These are phyloP conservation scores for Chimonanthus salicifolius DNA, from an alignment of 164 flowering plant genomes.

Conservation along the genomic window DNA sequence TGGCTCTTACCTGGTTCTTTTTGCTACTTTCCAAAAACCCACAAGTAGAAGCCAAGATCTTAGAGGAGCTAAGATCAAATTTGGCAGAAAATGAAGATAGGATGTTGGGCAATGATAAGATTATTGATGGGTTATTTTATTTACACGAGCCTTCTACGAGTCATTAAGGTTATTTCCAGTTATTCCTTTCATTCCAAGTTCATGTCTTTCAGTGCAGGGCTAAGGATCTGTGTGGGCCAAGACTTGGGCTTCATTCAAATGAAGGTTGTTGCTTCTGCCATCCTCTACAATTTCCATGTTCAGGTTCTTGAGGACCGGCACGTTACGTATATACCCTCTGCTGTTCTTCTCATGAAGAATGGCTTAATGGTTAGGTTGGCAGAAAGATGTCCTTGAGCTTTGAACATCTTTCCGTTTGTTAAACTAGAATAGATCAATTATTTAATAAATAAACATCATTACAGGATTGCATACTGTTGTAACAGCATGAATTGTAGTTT, in stretches of 20 bases:
- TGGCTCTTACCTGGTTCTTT: slow-evolving; percentile 45
- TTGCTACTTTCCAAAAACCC: slow-evolving; percentile 36
- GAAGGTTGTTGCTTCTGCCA: slow-evolving; percentile 27
- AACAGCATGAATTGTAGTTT: no score
- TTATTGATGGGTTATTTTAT: slow-evolving; percentile 14
- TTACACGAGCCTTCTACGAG: slow-evolving; percentile 36
- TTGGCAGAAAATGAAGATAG: background rate
- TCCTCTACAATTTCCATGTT: slow-evolving; percentile 23
- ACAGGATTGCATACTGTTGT: no score
- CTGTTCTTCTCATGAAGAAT: slow-evolving; percentile 14
- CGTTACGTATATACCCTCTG: slow-evolving; percentile 1
- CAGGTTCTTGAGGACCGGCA: slow-evolving; percentile 9
- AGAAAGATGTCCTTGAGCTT: background rate
- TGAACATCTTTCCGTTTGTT: no score
- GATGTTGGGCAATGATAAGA: no score
- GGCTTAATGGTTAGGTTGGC: background rate
- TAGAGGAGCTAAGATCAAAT: slow-evolving; percentile 19
- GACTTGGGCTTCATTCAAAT: slow-evolving; percentile 33
- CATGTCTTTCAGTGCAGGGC: slow-evolving; percentile 29
- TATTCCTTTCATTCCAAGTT: slow-evolving; percentile 16
- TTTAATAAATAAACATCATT: no score
- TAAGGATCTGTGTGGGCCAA: slow-evolving; percentile 40
- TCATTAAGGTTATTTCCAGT: slow-evolving; percentile 32
- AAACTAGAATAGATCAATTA: no score
- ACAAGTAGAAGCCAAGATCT: slow-evolving; percentile 22